These are phyloP conservation scores for Aspergillus coremiiformis DNA, from an alignment of 495 filamentous ascomycete species.

Conservation along the genomic window DNA sequence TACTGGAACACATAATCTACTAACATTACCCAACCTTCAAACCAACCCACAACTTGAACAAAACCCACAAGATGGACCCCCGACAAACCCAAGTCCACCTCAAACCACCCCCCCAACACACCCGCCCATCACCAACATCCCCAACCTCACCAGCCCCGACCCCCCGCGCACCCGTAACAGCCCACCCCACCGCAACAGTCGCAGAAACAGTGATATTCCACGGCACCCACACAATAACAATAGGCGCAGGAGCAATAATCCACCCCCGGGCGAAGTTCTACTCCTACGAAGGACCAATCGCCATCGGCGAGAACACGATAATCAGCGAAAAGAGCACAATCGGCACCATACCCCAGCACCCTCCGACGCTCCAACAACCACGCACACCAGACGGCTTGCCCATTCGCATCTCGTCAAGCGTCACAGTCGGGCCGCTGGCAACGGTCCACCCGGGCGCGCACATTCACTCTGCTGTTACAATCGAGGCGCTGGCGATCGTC, in stretches of 20 bases:
- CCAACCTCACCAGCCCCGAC: conserved; percentile 21
- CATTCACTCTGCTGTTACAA: conserved; percentile 27
- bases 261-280: conserved; percentile 73
- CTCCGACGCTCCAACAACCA: not conserved
- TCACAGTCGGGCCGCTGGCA: conserved; percentile 28
- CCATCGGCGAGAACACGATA: conserved; percentile 65
- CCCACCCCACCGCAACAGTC: conserved; percentile 63
- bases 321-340: conserved; percentile 64
- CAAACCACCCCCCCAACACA: conserved; percentile 18
- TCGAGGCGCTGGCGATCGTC: conserved; percentile 31
- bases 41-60: not conserved
- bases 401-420: conserved; percentile 31
- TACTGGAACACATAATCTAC: no score
- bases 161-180: conserved; percentile 54
- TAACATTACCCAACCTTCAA: no score
- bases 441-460: conserved; percentile 30
- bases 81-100: conserved; percentile 10
- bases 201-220: conserved; percentile 67
- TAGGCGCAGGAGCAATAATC: conserved; percentile 66
- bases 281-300: conserved; percentile 60
- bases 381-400: conserved; percentile 6
- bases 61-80: conserved; percentile 8
- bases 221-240: conserved; percentile 63
- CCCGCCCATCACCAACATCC: conserved; percentile 13
- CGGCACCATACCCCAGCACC: conserved; percentile 45